Conservation (phyloP, 768 basidiomycete genomes). For the Amanita jacksonii region DNA sequence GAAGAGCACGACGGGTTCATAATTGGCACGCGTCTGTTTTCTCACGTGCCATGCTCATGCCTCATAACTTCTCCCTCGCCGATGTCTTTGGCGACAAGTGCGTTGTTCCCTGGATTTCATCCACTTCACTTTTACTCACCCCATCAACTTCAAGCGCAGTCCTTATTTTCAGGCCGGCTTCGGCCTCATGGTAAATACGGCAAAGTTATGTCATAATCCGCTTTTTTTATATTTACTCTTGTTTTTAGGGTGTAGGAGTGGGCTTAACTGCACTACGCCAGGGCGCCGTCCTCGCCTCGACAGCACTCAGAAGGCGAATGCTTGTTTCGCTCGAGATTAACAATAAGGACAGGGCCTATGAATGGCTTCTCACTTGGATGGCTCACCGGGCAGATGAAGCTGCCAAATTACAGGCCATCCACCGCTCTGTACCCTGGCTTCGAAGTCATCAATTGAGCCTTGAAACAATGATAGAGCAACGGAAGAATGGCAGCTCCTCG, state of each 20-base stretch:
- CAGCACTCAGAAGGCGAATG: slow-evolving; percentile 77
- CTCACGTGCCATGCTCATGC: slow-evolving; percentile 7
- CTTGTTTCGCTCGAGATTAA: slow-evolving; percentile 94
- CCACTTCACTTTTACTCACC: slow-evolving; percentile 5
- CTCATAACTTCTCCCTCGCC: slow-evolving; percentile 23
- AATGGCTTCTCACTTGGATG: slow-evolving; percentile 98
- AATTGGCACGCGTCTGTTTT: neutral
- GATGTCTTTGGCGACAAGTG: slow-evolving; percentile 57
- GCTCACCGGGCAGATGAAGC: slow-evolving; percentile 46
- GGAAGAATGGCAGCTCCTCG: slow-evolving; percentile 84
- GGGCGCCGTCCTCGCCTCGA: slow-evolving; percentile 56
- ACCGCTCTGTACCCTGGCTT: slow-evolving; percentile 36
- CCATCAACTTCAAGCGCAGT: slow-evolving; percentile 42
- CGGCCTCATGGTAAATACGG: slow-evolving; percentile 67
- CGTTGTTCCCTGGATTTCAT: slow-evolving; percentile 20
- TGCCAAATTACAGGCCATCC: slow-evolving; percentile 17
- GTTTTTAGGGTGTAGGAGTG: slow-evolving; percentile 79
- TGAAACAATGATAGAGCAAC: slow-evolving; percentile 83
- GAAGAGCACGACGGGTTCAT: slow-evolving; percentile 17
- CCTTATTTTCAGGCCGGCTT: slow-evolving; percentile 98
- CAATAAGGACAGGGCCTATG: slow-evolving; percentile 89
- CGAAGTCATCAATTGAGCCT: slow-evolving; percentile 91
- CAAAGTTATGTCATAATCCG: too few relatives aligned
- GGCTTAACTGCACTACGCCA: slow-evolving; percentile 70
- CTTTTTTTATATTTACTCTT: neutral